Evolutionary conservation across 2,329 filamentous ascomycete genomes (phyloP), one percentile per base, ranked within the genome.

Genomic region (Aspergillus sp.): DNA sequence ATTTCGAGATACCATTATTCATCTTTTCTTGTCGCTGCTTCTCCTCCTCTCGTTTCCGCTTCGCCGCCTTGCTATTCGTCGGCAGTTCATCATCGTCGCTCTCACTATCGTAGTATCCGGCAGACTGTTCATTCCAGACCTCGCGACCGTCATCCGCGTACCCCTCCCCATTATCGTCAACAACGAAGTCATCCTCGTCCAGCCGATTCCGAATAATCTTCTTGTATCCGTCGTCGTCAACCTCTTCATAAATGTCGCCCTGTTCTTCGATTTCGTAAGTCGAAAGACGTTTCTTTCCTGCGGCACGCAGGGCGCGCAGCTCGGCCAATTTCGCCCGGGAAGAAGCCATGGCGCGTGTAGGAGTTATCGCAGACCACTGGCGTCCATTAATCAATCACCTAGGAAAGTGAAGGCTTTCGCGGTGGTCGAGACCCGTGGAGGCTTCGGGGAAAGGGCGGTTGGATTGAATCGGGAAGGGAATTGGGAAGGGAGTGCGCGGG

Each of bases 211-310:
- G 87, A 14, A 99, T 92, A 66, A 98, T 89, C 75, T 96, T 96
- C 81, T 97, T 97, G 82, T 99, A 99, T 54, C 91, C 90, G 71
- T 95, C 94, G 70, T 99, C 95, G 72, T 98, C 93, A 52, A 99
- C 92, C 70, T 96, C 93, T 64, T 98, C 95, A 79, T 98, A 99
- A 49, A 99, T 82, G 67, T 91, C 87, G 65, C 89, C 86, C 69
- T 91, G 90, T 63, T 98, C 89, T 69, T 92, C 86, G 62, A 97
- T 86, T 77, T 96, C 82, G 80, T 98, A 99, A 60, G 85, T 87
- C 69, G 92, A 90, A 65, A 96, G 88, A 66, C 89, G 89, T 78
- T 95, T 97, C 82, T 96, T 96, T 78, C 95, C 95, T 56, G 92
- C 87, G 69, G 91, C 87, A 71, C 92, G 90, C 66, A 96, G 85